Evolutionary conservation across 1,284 basidiomycete genomes (phyloP).

Genomic region (Melampsora larici-populina): DNA sequence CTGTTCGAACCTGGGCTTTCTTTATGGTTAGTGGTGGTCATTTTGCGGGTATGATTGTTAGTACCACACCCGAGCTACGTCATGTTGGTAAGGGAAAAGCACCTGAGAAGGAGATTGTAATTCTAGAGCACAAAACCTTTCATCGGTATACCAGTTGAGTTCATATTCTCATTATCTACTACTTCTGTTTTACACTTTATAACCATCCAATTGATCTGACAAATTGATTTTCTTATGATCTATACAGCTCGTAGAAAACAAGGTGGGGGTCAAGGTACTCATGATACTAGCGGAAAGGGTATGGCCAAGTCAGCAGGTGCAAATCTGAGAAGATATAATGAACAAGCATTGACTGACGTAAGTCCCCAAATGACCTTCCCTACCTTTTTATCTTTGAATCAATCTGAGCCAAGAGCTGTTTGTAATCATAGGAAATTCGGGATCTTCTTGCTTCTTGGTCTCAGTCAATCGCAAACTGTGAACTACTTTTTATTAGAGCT

Average conservation of each 20-base stretch:
- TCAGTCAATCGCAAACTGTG: constrained; percentile 74
- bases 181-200: background rate
- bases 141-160: constrained; percentile 91
- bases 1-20: constrained; percentile 11
- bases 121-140: constrained; percentile 90
- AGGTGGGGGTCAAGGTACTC: constrained; percentile 86
- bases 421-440: constrained; percentile 70
- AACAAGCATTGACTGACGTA: constrained; percentile 84
- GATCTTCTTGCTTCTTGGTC: constrained; percentile 74
- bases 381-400: constrained; percentile 14
- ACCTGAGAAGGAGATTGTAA: constrained; percentile 64
- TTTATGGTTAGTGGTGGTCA: constrained; percentile 40
- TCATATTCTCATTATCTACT: background rate
- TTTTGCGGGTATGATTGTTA: constrained; percentile 37
- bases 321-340: constrained; percentile 87
- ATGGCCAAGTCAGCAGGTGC: constrained; percentile 93
- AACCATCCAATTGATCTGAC: background rate
- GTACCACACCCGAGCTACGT: constrained; percentile 2
- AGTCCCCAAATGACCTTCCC: constrained; percentile 51
- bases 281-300: constrained; percentile 83
- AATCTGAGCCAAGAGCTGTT: background rate
- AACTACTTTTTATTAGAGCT: constrained; percentile 83
- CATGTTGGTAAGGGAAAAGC: constrained; percentile 24
- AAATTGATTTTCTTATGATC: constrained; percentile 1
- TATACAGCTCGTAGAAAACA: constrained; percentile 84